A percentile compares a stretch with the other conserved stretches of the same genome.
Evolutionary conservation across 164 flowering plant species (phyloP).

Genomic region (Cinnamomum chago): DNA sequence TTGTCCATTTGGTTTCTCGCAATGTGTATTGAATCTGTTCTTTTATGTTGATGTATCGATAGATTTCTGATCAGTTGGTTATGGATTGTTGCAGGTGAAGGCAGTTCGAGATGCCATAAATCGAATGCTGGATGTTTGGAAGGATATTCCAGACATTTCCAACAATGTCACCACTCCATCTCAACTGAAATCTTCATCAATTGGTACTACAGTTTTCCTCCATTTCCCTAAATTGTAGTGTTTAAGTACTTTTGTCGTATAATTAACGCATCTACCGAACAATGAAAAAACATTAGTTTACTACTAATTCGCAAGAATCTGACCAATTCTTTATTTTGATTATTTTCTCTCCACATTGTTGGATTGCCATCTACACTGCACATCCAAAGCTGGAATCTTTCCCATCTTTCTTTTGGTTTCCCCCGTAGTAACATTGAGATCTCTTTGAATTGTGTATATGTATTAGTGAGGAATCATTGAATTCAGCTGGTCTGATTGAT

Average conservation of each 20-base stretch:
- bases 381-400: not conserved
- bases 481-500: not conserved
- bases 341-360: not conserved
- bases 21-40: not conserved
- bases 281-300: no score
- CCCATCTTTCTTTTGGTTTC: no score
- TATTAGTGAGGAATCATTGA: not conserved
- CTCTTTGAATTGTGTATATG: no score
- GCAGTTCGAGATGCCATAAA: slow-evolving; percentile 16
- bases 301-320: not conserved
- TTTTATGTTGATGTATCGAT: not conserved
- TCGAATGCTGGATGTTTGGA: slow-evolving; percentile 17
- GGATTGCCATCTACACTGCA: not conserved
- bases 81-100: slow-evolving; percentile 10
- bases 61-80: not conserved
- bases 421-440: no score
- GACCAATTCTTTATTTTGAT: not conserved
- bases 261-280: not conserved
- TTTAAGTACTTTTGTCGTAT: not conserved
- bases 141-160: slow-evolving; percentile 8
- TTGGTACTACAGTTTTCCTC: slow-evolving; percentile 37
- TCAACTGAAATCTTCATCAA: slow-evolving; percentile 48
- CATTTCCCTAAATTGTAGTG: not conserved
- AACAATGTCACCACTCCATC: slow-evolving; percentile 36
- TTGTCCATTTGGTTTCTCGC: not conserved